phyloP scores from a whole-genome alignment of 768 basidiomycete species.

The Termitomyces titanicus region DNA sequence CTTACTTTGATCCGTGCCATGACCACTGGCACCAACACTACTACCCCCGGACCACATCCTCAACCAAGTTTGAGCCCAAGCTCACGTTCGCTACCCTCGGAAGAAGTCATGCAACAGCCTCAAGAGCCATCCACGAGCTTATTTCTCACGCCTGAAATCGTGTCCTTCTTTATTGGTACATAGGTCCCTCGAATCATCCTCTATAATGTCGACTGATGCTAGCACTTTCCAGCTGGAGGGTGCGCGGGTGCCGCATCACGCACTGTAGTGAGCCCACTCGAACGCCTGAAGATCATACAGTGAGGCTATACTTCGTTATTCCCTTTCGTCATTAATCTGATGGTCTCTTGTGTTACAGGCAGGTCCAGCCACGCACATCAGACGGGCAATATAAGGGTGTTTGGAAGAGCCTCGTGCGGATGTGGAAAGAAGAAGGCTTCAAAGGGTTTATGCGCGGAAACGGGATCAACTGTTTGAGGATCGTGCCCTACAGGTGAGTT shows the following conservation, averaged over 20 bases:
- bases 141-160: constrained; percentile 34
- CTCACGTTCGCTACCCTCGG: background rate
- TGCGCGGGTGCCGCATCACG: constrained; percentile 69
- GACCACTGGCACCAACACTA: constrained; percentile 9
- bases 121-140: constrained; percentile 10
- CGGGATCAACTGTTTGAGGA: constrained; percentile 81
- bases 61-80: constrained; percentile 5
- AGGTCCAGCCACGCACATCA: constrained; percentile 76
- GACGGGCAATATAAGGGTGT: constrained; percentile 78
- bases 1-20: constrained; percentile 8
- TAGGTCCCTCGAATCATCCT: background rate
- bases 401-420: constrained; percentile 77
- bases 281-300: constrained; percentile 96
- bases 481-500: constrained; percentile 78
- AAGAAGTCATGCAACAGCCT: background rate
- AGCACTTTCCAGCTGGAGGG: constrained; percentile 40
- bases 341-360: constrained; percentile 42
- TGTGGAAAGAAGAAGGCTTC: constrained; percentile 94
- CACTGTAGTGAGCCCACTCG: constrained; percentile 90
- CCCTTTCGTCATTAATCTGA: constrained; percentile 3
- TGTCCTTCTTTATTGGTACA: constrained; percentile 43
- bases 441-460: constrained; percentile 94
- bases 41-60: constrained; percentile 3
- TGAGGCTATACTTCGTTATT: constrained; percentile 34
- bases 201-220: constrained; percentile 6